phyloP scores from a whole-genome alignment of 805 yeast species.

The Candida chauliodis region DNA sequence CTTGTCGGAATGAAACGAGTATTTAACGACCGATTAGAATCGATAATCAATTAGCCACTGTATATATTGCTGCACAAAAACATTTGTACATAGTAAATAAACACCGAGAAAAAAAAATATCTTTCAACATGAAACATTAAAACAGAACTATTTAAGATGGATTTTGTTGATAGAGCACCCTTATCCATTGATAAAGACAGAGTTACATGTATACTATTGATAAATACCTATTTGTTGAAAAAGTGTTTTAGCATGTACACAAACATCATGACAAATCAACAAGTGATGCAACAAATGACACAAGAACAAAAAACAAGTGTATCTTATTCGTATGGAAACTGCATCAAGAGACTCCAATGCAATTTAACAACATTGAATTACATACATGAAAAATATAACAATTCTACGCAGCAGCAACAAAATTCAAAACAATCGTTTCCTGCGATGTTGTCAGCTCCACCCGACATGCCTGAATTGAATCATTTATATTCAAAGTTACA shows the following conservation, averaged over 20 bases:
- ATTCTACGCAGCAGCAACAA: slow-evolving; percentile 21
- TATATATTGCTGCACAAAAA: too few relatives aligned
- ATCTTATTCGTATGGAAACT: slow-evolving; percentile 36
- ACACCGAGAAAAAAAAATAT: neutral
- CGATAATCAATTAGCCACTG: slow-evolving; percentile 11
- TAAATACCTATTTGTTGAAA: slow-evolving; percentile 41
- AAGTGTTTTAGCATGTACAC: slow-evolving; percentile 35
- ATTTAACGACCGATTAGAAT: slow-evolving; percentile 41
- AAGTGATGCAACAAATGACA: slow-evolving; percentile 28
- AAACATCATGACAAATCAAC: slow-evolving; percentile 32
- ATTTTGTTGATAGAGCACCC: slow-evolving; percentile 10
- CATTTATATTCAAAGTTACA: slow-evolving; percentile 46
- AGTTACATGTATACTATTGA: slow-evolving; percentile 38
- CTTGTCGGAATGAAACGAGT: slow-evolving; percentile 72
- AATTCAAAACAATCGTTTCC: slow-evolving; percentile 38
- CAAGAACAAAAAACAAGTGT: slow-evolving; percentile 27
- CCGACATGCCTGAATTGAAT: slow-evolving; percentile 51
- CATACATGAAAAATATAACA: slow-evolving; percentile 37
- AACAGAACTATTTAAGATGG: neutral
- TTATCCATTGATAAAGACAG: slow-evolving; percentile 31
- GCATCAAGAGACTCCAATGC: slow-evolving; percentile 40
- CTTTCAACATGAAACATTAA: slow-evolving; percentile 1
- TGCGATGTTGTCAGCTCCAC: slow-evolving; percentile 50
- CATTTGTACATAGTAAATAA: neutral
- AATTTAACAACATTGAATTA: slow-evolving; percentile 37